Base-by-base conservation (phyloP, 805 yeast genomes). In the Zygosaccharomyces kombuchaensis region DNA sequence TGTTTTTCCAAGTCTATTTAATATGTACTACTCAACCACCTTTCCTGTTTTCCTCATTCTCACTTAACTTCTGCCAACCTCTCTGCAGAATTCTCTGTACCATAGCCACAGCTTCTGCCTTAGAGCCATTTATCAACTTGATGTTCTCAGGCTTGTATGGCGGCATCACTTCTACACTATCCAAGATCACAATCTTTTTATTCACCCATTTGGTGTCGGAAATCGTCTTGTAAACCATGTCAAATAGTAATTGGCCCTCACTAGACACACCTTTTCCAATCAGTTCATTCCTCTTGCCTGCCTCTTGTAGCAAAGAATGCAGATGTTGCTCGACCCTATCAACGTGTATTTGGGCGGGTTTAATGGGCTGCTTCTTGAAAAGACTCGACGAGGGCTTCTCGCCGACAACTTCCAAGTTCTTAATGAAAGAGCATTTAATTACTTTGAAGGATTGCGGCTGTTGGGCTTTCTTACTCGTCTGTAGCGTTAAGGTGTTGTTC, bases 351-450 rank as follows among this genome's bases (percentile, higher is more conserved):
- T 64, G 60, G 9, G 63, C 62, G 25, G 72, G 68, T 34, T 57
- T 54, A 14, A 72, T 60, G 21, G 53, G 61, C 23, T 66, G 67
- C 40, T 53, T 61, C 38, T 59, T 61, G 43, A 66, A 66, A n/a
- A 52, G 43, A 34, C 59, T 56, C 9, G 54, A 46, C 12, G 49
- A 29, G 6, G 60, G 57, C 45, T 64, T 71, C 52, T 65, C 75
- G 37, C 72, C 77, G 41, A 69, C 54, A 9, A 74, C 75, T 19
- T 70, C 69, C 13, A 83, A 68, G 5, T 70, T 68, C 56, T 79
- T 81, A 50, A 84, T 74, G 58, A 78, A 82, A 2, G 78, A 61
- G 7, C 79, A 70, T 57, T 80, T 81, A 43, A 84, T 67, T 39
- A 83, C 66, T 48, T 76, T 73, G 62, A 76, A 81, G 27, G 54